phyloP scores from a whole-genome alignment of 2,329 filamentous ascomycete species.

The Aspergillus sp. region DNA sequence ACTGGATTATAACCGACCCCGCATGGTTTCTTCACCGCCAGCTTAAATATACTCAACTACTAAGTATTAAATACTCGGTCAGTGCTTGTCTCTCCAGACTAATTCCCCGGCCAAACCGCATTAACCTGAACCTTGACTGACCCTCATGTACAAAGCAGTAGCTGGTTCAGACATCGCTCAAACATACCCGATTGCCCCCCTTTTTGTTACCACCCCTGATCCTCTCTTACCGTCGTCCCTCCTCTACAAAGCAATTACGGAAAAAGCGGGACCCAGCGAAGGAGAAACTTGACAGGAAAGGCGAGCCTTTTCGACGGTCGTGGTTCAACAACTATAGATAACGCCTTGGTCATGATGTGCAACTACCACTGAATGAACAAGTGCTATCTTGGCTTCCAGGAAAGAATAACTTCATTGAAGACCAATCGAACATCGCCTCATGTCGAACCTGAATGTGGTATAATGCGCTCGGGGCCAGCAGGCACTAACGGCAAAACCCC shows the following conservation, averaged over 20 bases:
- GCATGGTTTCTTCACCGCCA: too few relatives aligned
- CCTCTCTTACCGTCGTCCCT: not conserved
- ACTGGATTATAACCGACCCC: too few relatives aligned
- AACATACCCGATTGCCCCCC: not conserved
- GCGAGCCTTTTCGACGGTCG: too few relatives aligned
- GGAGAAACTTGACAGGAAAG: not conserved
- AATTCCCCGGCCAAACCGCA: not conserved
- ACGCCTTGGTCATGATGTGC: not conserved
- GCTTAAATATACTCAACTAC: not conserved
- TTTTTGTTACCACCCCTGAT: not conserved
- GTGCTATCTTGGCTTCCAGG: not conserved
- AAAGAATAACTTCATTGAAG: not conserved
- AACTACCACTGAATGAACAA: not conserved
- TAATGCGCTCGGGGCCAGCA: not conserved
- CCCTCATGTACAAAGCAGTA: not conserved
- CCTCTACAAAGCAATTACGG: not conserved
- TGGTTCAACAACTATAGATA: too few relatives aligned
- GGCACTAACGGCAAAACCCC: not conserved
- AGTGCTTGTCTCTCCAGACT: not conserved
- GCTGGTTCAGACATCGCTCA: not conserved
- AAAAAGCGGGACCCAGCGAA: not conserved
- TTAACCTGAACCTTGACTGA: not conserved
- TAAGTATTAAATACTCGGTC: not conserved
- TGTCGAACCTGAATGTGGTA: not conserved
- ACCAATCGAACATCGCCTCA: not conserved